A percentile compares a stretch with the other conserved stretches of the same genome.
Conservation (phyloP, 2,329 filamentous ascomycete species). For the Alternaria rosae region DNA sequence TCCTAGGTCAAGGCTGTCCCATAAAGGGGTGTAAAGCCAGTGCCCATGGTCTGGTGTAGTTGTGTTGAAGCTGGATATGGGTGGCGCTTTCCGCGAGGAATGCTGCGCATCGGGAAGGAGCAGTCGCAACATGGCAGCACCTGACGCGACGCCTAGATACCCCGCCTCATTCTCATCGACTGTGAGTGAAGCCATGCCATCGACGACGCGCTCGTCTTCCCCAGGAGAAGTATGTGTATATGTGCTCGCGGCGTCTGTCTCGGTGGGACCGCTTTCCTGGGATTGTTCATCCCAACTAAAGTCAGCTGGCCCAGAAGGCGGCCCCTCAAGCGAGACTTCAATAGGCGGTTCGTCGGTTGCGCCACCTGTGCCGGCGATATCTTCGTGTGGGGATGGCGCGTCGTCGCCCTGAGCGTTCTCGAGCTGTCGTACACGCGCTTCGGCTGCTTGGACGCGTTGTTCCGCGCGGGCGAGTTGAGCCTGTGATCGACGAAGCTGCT, state of each 20-base stretch:
- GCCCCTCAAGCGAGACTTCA: conserved; percentile 2
- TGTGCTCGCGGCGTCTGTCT: neutral
- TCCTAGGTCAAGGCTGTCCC: neutral
- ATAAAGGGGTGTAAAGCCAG: neutral
- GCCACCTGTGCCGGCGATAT: neutral
- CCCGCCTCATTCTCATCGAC: conserved; percentile 47
- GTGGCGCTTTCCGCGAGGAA: conserved; percentile 1
- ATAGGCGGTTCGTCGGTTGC: neutral
- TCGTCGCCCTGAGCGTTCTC: neutral
- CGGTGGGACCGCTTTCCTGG: neutral
- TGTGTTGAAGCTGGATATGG: neutral
- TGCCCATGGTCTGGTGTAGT: neutral
- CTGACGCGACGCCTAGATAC: conserved; percentile 57
- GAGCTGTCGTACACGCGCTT: conserved; percentile 12
- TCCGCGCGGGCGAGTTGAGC: conserved; percentile 13
- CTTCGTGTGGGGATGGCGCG: neutral
- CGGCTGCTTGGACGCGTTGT: conserved; percentile 6
- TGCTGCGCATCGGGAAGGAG: conserved; percentile 9
- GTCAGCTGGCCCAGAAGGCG: conserved; percentile 5
- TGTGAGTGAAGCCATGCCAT: neutral
- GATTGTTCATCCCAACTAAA: conserved; percentile 7
- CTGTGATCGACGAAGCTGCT: conserved; percentile 15
- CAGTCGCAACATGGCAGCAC: conserved; percentile 54
- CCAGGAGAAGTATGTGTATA: neutral
- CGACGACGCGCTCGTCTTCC: neutral